These are phyloP conservation scores for Ogataea parapolymorpha DNA, from an alignment of 805 yeast genomes.

Conservation along the genomic window DNA sequence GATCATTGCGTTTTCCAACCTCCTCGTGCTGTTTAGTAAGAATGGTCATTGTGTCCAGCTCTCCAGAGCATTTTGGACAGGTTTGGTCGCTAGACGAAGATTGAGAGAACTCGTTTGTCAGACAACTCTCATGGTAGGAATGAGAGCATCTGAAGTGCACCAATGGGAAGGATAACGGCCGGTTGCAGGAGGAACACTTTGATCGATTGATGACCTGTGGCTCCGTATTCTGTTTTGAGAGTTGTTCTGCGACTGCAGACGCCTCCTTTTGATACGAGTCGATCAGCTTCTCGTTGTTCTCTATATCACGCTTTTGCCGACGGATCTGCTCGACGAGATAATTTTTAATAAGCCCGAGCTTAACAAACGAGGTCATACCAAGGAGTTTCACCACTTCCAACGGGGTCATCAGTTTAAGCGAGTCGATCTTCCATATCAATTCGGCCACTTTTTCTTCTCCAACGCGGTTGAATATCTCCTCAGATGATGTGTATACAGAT, in stretches of 20 bases:
- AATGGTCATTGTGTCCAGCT: slow-evolving; percentile 61
- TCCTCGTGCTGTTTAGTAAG: slow-evolving; percentile 58
- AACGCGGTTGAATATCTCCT: slow-evolving; percentile 46
- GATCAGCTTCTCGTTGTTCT: slow-evolving; percentile 63
- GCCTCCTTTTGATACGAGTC: slow-evolving; percentile 68
- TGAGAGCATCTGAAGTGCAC: slow-evolving; percentile 85
- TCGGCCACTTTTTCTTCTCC: slow-evolving; percentile 47
- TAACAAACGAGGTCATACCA: slow-evolving; percentile 58
- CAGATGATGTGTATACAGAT: slow-evolving; percentile 56
- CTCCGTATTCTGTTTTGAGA: slow-evolving; percentile 46
- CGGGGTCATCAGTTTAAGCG: slow-evolving; percentile 58
- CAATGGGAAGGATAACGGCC: slow-evolving; percentile 69
- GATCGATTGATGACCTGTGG: slow-evolving; percentile 58
- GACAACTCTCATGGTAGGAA: slow-evolving; percentile 79
- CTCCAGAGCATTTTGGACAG: slow-evolving; percentile 79
- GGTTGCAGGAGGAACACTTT: slow-evolving; percentile 62
- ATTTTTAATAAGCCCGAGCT: slow-evolving; percentile 61
- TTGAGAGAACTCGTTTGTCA: slow-evolving; percentile 19
- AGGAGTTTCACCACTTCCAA: slow-evolving; percentile 73
- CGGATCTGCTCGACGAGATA: slow-evolving; percentile 61
- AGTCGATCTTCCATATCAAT: slow-evolving; percentile 52
- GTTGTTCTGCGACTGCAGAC: slow-evolving; percentile 45
- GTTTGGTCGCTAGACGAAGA: slow-evolving; percentile 12
- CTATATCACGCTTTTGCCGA: slow-evolving; percentile 58
- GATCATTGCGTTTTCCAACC: slow-evolving; percentile 57